Base-by-base conservation (phyloP, 768 basidiomycete genomes). In the Tulasnella sp. region DNA sequence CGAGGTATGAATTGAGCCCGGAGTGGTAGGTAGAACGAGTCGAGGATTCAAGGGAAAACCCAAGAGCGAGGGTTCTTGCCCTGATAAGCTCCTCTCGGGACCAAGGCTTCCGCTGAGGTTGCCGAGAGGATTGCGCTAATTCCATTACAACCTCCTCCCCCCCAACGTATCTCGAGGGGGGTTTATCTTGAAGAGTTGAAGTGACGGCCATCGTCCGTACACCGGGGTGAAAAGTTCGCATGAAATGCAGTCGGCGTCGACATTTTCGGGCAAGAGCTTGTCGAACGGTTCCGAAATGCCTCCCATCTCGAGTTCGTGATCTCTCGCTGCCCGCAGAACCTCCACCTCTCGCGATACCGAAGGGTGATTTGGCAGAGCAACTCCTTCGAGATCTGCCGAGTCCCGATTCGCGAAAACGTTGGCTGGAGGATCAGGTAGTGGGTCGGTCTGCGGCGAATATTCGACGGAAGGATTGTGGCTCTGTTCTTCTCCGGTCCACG, bases 31-130 rank as follows among this genome's bases (percentile, higher is more conserved):
- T 77, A 0, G 34, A 0, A 0, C 24, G 7, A 0, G 85, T 84
- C 3, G 83, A 82, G 0, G 21, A 24, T 21, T 86, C 84, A 31
- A 88, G 79, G 0, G 85, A 80, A 24, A 81, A 40, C 0, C 85
- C 86, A 16, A 87, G 82, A 0, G 85, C 84, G 80, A 86, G 82
- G 3, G 84, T 80, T 7, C 85, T 83, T 78, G 85, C 84, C 21
- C 81, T 84, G 0, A 84, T 16, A 1, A 88, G 83, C 12, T 82
- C 81, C 46, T 88, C 85, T 0, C 72, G 31, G 0, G 86, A 77
- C 88, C 88, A 88, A 36, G 85, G 82, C 39, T 75, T 78, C 71
- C 85, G 76, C 0, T 19, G 0, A 0, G 87, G 87, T 80, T 87
- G 87, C 44, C 80, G 62, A 56, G 78, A 86, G 78, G 71, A 75